phyloP scores from a whole-genome alignment of 768 basidiomycete genomes.

The Cystobasidium onofrii region DNA sequence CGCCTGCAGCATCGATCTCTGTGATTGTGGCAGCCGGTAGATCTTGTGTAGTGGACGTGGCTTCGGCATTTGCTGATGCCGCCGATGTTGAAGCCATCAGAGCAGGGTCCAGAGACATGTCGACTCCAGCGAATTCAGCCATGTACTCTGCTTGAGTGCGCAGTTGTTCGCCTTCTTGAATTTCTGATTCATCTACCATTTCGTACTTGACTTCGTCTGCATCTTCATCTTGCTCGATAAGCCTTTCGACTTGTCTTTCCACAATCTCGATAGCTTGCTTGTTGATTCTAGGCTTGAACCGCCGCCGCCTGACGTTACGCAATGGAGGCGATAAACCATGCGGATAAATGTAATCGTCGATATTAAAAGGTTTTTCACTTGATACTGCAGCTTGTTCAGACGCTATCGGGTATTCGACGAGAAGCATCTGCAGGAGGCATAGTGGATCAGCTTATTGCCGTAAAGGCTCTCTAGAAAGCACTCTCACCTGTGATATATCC shows the following conservation, averaged over 20 bases:
- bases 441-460: background rate
- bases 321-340: conserved; percentile 93
- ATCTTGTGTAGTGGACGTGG: background rate
- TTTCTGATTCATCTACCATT: conserved; percentile 8
- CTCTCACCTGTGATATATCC: conserved; percentile 84
- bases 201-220: conserved; percentile 47
- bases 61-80: background rate
- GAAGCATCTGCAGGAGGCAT: conserved; percentile 64
- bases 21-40: background rate
- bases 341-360: conserved; percentile 95
- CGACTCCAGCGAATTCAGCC: conserved; percentile 25
- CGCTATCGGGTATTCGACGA: conserved; percentile 55
- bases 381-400: conserved; percentile 55
- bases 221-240: conserved; percentile 68
- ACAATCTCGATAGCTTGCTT: conserved; percentile 88
- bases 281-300: conserved; percentile 85
- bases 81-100: background rate
- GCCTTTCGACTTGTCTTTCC: conserved; percentile 80
- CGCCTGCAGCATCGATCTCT: conserved; percentile 59
- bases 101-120: conserved; percentile 30
- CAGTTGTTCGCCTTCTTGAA: conserved; percentile 19
- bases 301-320: conserved; percentile 75
- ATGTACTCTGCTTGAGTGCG: conserved; percentile 9
- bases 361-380: conserved; percentile 62
- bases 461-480: background rate